Percentiles rank a stretch among this genome's conserved stretches.
These are phyloP conservation scores for Penicillium sp. DNA, from an alignment of 2,329 filamentous ascomycete genomes.

Conservation along the genomic window DNA sequence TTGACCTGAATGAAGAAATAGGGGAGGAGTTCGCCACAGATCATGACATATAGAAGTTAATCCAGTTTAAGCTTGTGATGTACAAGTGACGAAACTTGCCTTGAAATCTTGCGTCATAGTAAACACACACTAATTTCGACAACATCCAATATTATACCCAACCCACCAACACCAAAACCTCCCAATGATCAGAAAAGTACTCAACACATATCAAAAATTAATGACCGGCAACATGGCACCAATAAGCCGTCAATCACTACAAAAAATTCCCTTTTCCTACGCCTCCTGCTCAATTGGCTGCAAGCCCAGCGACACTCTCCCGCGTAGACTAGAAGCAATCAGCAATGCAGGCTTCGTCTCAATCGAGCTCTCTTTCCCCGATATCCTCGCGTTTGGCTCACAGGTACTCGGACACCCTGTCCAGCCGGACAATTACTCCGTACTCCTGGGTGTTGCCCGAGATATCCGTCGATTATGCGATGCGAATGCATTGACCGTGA, in stretches of 20 bases:
- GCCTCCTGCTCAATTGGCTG: constrained; percentile 46
- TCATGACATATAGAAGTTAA: background rate
- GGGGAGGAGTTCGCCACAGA: background rate
- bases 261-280: constrained; percentile 38
- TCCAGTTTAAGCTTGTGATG: background rate
- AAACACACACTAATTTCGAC: background rate
- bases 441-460: constrained; percentile 55
- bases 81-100: background rate
- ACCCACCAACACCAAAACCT: background rate
- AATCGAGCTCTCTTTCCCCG: constrained; percentile 73
- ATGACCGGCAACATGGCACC: constrained; percentile 6
- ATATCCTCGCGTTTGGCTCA: constrained; percentile 64
- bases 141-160: background rate
- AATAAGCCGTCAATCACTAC: background rate
- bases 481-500: constrained; percentile 57
- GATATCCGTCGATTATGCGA: constrained; percentile 58
- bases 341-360: constrained; percentile 52
- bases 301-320: constrained; percentile 34
- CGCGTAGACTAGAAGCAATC: constrained; percentile 42
- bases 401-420: constrained; percentile 53
- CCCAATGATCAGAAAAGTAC: background rate
- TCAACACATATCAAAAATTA: background rate
- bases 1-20: background rate
- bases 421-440: constrained; percentile 58
- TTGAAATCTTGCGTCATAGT: constrained; percentile 15